Percentiles rank a stretch among this genome's conserved stretches.
phyloP scores from a whole-genome alignment of 2,329 filamentous ascomycete genomes.

The Aureobasidium leucospermi region DNA sequence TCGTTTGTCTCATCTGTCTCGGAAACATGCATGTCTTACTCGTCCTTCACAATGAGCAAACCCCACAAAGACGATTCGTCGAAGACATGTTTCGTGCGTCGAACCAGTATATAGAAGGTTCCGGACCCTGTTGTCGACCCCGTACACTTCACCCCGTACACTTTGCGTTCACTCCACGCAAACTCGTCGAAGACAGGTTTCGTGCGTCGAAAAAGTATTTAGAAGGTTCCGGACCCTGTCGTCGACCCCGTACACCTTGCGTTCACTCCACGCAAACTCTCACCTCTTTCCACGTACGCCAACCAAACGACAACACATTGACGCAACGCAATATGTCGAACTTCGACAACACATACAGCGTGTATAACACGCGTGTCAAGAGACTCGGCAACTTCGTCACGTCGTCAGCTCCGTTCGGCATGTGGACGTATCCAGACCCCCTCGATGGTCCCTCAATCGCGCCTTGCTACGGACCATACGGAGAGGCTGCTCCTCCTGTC shows the following conservation, averaged over 20 bases:
- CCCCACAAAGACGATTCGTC: background rate
- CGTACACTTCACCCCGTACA: background rate
- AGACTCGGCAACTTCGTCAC: background rate
- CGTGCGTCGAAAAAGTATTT: background rate
- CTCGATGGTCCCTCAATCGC: background rate
- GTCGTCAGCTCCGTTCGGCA: background rate
- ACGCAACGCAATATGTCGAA: background rate
- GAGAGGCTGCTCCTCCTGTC: background rate
- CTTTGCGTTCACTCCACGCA: background rate
- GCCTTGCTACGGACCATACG: slow-evolving; percentile 3
- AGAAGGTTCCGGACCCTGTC: background rate
- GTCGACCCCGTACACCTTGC: background rate
- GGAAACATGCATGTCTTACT: background rate
- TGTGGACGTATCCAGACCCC: background rate
- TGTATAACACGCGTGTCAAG: background rate
- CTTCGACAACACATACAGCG: background rate
- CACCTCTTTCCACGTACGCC: too few species aligned
- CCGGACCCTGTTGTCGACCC: background rate
- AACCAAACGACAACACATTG: too few species aligned
- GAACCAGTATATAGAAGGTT: background rate
- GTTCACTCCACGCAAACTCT: too few species aligned
- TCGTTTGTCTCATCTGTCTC: background rate
- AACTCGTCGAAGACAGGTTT: background rate
- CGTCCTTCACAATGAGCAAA: background rate
- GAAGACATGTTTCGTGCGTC: background rate